Base-by-base conservation (phyloP, 2,329 filamentous ascomycete genomes). In the Colletotrichum nymphaeae region DNA sequence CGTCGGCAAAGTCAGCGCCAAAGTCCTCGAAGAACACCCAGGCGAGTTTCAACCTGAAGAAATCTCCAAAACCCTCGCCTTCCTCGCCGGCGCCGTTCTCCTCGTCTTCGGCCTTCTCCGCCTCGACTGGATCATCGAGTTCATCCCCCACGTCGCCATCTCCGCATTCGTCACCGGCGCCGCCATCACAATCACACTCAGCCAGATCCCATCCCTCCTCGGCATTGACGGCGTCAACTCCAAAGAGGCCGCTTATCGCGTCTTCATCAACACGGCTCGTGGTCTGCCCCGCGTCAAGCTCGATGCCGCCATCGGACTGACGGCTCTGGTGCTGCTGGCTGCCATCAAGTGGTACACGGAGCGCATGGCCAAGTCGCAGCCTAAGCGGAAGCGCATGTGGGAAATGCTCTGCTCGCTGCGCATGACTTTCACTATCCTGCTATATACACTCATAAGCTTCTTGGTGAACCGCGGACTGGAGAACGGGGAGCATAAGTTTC, bases 381-480 rank as follows among this genome's bases (percentile, higher is more conserved):
- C 94, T 0, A 79, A 84, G 6, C 86, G 85, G 60, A 88, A 88
- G 72, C 93, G 93, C 80, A 78, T 89, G 5, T 95, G 91, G 88
- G 93, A 94, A 78, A 94, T 94, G 81, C 80, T 91, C 46, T 92
- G 90, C n/a, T 95, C 94, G 0, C 85, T 95, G 7, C 89, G 94
- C 12, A 91, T 94, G 32, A 93, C 91, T 0, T 94, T 95, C 77
- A 90, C 94, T 67, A 93, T 95, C 78, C 80, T 95, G 26, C 86
- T 95, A 2, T 95, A 94, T 81, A 94, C 92, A 2, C 81, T 95
- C 74, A 90, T 95, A 78, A 93, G 93, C 80, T 94, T 88, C 73
- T 84, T 94, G 5, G 89, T 89, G 68, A 93, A 94, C 77, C 83
- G 89, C 9, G 81, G 90, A 66, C 84, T 83, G 42, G 81, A 79